Evolutionary conservation across 2,329 filamentous ascomycete species (phyloP).

Genomic region (Elsinoe perseae): DNA sequence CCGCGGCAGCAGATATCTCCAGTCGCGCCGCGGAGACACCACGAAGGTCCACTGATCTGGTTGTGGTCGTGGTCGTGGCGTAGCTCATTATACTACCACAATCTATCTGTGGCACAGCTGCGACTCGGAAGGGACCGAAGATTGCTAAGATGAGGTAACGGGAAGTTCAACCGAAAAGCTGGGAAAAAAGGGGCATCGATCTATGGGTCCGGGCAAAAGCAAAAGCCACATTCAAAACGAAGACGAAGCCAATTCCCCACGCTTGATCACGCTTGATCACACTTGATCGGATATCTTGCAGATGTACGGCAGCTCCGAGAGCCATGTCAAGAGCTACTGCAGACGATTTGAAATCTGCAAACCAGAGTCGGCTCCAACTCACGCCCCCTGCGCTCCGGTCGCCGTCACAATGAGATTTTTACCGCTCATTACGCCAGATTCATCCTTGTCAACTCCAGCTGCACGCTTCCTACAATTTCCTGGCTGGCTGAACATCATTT

Average conservation of each 20-base stretch:
- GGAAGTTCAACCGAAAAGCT: background rate
- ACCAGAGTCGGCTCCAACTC: background rate
- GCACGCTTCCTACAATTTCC: constrained; percentile 11
- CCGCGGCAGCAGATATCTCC: too few species aligned
- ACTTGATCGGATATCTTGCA: constrained; percentile 2
- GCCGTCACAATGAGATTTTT: constrained; percentile 6
- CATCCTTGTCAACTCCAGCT: constrained; percentile 6
- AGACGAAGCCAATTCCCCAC: background rate
- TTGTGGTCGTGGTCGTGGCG: background rate
- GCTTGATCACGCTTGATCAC: too few species aligned
- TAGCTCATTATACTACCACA: background rate
- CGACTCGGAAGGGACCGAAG: background rate
- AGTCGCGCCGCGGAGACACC: too few species aligned
- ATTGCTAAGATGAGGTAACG: background rate
- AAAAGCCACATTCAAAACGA: constrained; percentile 3
- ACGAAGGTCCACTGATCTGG: too few species aligned
- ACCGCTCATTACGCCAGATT: background rate
- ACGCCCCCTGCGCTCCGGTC: constrained; percentile 1
- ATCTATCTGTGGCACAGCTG: constrained; percentile 1
- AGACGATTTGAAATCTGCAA: constrained; percentile 12
- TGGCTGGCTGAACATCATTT: background rate
- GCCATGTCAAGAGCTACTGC: constrained; percentile 8
- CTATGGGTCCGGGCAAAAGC: background rate
- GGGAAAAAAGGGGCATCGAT: background rate
- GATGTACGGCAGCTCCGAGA: constrained; percentile 8